These are phyloP conservation scores for Ochetophila trinervis DNA, from an alignment of 306 rosid genomes.

Conservation along the genomic window DNA sequence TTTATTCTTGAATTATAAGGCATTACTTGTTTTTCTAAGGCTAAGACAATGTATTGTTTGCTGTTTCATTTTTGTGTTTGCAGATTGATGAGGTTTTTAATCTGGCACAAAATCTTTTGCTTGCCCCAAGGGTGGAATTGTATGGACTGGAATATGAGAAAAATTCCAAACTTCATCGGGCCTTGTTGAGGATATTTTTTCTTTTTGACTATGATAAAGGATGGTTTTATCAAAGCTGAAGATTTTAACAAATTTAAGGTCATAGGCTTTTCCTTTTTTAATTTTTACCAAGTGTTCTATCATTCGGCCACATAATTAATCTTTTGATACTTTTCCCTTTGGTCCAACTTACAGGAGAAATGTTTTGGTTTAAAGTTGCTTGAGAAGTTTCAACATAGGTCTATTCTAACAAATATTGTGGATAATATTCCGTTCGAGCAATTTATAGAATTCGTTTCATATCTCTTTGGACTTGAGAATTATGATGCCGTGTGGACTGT, in stretches of 20 bases:
- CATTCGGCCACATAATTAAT: neutral
- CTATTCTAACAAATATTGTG: slow-evolving; percentile 15
- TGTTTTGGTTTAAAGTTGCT: too few relatives aligned
- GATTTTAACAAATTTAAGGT: slow-evolving; percentile 62
- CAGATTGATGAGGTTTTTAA: slow-evolving; percentile 95
- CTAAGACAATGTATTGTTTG: too few relatives aligned
- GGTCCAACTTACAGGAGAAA: neutral
- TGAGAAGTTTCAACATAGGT: too few relatives aligned
- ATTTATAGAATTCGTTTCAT: too few relatives aligned
- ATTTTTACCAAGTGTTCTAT: neutral
- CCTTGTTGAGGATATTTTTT: slow-evolving; percentile 87
- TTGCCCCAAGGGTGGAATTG: slow-evolving; percentile 89
- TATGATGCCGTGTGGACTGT: slow-evolving; percentile 77
- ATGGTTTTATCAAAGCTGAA: slow-evolving; percentile 66
- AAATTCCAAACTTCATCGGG: slow-evolving; percentile 83
- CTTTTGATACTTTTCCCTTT: neutral
- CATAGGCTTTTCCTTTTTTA: neutral
- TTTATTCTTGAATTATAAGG: too few relatives aligned
- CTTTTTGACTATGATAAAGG: slow-evolving; percentile 88
- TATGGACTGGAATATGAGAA: slow-evolving; percentile 94
- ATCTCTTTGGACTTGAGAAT: slow-evolving; percentile 37
- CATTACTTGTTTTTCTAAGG: too few relatives aligned
- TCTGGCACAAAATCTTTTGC: slow-evolving; percentile 93
- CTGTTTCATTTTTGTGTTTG: slow-evolving; percentile 21
- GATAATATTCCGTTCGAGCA: slow-evolving; percentile 23